Base-by-base conservation (phyloP, 106 monocot genomes). In the Allium sativum region DNA sequence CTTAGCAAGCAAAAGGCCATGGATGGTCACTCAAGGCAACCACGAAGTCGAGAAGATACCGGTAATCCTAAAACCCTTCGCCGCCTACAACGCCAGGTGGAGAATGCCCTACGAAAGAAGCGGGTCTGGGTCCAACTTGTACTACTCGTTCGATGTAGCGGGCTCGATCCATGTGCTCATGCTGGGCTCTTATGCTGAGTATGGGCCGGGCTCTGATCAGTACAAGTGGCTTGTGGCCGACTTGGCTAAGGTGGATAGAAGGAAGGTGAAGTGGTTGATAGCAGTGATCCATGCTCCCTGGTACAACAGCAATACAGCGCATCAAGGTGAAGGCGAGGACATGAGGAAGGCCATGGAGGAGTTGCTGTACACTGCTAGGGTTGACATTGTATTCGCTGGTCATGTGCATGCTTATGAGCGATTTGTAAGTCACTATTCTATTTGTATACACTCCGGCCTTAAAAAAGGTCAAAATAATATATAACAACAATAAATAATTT, bases 281-380 rank as follows among this genome's bases (percentile, higher is more conserved):
- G 89, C 58, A 18, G 65, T 93, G n/a, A 12, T 93, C 12, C 93
- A 93, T 51, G 85, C 83, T 21, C 93, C 93, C 22, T 93, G 93
- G 93, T 93, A 93, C 59, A 93, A 79, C 69, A 55, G 73, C 19
- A 82, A 86, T 53, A 59, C 69, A 45, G 81, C 72, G 6, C 86
- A 86, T 50, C 75, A 68, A 42, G 82, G 81, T 0, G 86, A 86
- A 57, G 86, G 81, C 0, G 86, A 86, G 66, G 45, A 8, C 10
- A 85, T 85, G 85, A 64, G 81, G 54, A n/a, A 19, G 15, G 68
- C 77, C 0, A 51, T 78, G 72, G 85, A 85, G 85, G 59, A 63
- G 18, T 21, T 81, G 55, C 61, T 85, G 18, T 69, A 78, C 16
- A 48, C 13, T 8, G 81, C 71, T 1, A 71, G 77, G 12, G 85